Conservation (phyloP, 1,284 basidiomycete species). For the Leccinum pachyderme region DNA sequence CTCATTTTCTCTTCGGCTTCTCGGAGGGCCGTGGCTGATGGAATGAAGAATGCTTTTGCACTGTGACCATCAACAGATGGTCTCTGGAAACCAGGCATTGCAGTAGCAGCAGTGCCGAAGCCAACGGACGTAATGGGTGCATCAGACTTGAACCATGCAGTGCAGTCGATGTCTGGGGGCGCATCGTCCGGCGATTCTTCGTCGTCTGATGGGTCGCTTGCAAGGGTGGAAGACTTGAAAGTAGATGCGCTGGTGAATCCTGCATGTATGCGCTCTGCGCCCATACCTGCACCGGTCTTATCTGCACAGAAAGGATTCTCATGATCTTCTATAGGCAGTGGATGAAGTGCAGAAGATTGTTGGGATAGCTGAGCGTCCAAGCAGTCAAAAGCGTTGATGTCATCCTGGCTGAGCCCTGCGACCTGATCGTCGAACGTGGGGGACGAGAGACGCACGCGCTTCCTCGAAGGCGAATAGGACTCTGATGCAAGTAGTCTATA, state of each 20-base stretch:
- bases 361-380: slow-evolving; percentile 52
- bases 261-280: slow-evolving; percentile 12
- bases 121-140: slow-evolving; percentile 29
- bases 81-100: slow-evolving; percentile 20
- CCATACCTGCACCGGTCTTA: background rate
- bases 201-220: slow-evolving; percentile 7
- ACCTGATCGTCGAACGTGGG: slow-evolving; percentile 65
- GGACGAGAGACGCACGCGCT: slow-evolving; percentile 64
- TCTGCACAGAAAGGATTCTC: slow-evolving; percentile 45
- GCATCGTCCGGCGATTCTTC: slow-evolving; percentile 44
- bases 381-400: slow-evolving; percentile 54
- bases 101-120: slow-evolving; percentile 38
- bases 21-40: slow-evolving; percentile 57
- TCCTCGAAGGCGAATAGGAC: slow-evolving; percentile 42
- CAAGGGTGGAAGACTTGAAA: background rate
- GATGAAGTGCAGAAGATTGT: background rate
- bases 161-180: slow-evolving; percentile 45
- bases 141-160: slow-evolving; percentile 55
- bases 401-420: slow-evolving; percentile 52
- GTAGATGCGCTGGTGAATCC: slow-evolving; percentile 20
- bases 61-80: slow-evolving; percentile 3
- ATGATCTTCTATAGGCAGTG: slow-evolving; percentile 33
- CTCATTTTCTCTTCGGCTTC: slow-evolving; percentile 54
- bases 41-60: slow-evolving; percentile 41
- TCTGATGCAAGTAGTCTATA: background rate